Conservation (phyloP, 305 asterid genomes). For the Fraxinus xanthoxyloides region DNA sequence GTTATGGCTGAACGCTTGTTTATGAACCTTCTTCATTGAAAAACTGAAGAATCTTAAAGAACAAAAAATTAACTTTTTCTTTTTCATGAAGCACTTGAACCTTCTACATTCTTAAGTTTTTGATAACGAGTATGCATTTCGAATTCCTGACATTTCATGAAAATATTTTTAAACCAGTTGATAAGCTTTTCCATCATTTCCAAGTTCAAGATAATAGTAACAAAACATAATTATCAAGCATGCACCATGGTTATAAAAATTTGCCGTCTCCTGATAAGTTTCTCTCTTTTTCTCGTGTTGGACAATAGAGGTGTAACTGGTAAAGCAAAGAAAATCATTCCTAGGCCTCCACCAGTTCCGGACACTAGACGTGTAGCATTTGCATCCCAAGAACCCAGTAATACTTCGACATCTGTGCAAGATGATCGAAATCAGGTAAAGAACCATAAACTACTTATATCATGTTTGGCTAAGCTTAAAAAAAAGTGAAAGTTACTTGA, state of each 20-base stretch:
- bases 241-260: neutral
- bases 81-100: neutral
- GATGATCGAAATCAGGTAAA: conserved; percentile 57
- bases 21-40: neutral
- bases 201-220: conserved; percentile 12
- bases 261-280: neutral
- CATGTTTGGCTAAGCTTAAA: neutral
- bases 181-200: conserved; percentile 10
- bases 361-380: conserved; percentile 27
- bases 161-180: neutral
- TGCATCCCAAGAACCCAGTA: conserved; percentile 32
- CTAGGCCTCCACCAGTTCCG: conserved; percentile 64
- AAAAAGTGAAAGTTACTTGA: neutral
- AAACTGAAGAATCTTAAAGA: neutral
- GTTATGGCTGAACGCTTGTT: neutral
- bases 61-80: neutral
- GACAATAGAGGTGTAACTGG: conserved; percentile 53
- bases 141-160: neutral
- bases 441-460: neutral
- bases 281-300: conserved; percentile 24
- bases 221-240: conserved; percentile 5
- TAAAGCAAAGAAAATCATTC: conserved; percentile 57
- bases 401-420: conserved; percentile 32
- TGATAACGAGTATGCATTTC: neutral
- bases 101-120: neutral